phyloP scores from a whole-genome alignment of 2,329 filamentous ascomycete species.

The Leptographium radiaticola region DNA sequence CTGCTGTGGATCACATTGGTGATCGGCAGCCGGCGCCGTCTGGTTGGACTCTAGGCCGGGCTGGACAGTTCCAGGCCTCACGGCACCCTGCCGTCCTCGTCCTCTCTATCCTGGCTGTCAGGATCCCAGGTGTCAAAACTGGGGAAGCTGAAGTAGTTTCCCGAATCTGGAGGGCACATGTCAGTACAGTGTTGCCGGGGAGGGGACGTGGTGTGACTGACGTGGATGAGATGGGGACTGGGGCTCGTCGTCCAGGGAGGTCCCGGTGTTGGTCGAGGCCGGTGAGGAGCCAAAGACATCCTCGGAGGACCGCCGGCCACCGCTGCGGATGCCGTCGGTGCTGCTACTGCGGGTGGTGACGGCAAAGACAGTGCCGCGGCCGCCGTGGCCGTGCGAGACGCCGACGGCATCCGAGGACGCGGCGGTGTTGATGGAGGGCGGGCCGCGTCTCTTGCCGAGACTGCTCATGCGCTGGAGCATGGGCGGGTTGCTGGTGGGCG shows the following conservation, averaged over 20 bases:
- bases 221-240: slow-evolving; percentile 8
- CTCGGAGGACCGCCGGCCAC: slow-evolving; percentile 1
- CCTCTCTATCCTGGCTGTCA: slow-evolving; percentile 29
- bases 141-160: slow-evolving; percentile 60
- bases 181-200: not conserved
- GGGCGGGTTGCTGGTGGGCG: not conserved
- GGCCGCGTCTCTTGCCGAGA: not conserved
- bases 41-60: too few relatives aligned
- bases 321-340: not conserved
- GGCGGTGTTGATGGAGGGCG: not conserved
- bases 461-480: not conserved
- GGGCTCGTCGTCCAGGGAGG: slow-evolving; percentile 17
- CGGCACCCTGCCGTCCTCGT: slow-evolving; percentile 12
- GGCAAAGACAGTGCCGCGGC: not conserved
- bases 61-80: not conserved
- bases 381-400: not conserved
- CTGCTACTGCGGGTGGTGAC: not conserved
- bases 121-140: slow-evolving; percentile 56
- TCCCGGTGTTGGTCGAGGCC: slow-evolving; percentile 14
- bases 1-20: not conserved
- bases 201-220: not conserved
- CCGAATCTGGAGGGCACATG: slow-evolving; percentile 19
- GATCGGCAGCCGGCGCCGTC: not conserved
- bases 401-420: not conserved
- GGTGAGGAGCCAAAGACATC: slow-evolving; percentile 12